A percentile compares a stretch with the other conserved stretches of the same genome.
Evolutionary conservation across 2,329 filamentous ascomycete genomes (phyloP).

Genomic region (Colletotrichum eleusines): DNA sequence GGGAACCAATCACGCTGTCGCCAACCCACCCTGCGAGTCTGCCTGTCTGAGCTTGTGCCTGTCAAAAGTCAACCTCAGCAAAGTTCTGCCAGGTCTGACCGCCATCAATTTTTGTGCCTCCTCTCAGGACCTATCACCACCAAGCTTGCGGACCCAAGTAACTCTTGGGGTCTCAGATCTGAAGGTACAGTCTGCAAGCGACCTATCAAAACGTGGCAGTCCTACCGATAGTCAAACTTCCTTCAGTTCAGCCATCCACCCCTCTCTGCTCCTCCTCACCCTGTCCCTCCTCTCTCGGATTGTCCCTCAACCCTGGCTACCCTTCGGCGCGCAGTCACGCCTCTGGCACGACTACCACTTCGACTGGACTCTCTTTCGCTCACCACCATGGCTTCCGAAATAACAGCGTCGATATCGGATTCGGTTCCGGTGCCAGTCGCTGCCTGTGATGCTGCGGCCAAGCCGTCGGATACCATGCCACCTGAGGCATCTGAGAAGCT

Average conservation of each 20-base stretch:
- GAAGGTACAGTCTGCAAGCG: conserved; percentile 2
- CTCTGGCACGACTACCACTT: conserved; percentile 29
- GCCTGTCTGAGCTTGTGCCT: not conserved
- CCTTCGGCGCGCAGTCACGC: conserved; percentile 24
- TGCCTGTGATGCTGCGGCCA: not conserved
- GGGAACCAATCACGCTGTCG: conserved; percentile 23
- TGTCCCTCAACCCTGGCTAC: conserved; percentile 34
- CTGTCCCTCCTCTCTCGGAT: not conserved
- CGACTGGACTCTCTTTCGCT: conserved; percentile 15
- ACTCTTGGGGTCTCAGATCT: not conserved
- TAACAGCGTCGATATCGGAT: not conserved
- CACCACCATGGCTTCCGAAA: conserved; percentile 29
- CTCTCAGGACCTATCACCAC: conserved; percentile 22
- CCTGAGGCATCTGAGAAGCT: conserved; percentile 16
- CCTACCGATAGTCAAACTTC: not conserved
- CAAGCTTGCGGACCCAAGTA: not conserved
- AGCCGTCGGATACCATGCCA: conserved; percentile 1
- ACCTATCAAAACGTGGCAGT: conserved; percentile 2
- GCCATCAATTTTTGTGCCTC: conserved; percentile 31
- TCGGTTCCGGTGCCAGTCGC: not conserved
- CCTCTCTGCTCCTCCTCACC: not conserved
- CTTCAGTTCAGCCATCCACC: not conserved
- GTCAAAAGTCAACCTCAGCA: conserved; percentile 15
- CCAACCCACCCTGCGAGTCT: conserved; percentile 1
- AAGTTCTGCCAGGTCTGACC: conserved; percentile 37